Evolutionary conservation across 2,329 filamentous ascomycete genomes (phyloP).

Genomic region (Beauveria brongniartii): DNA sequence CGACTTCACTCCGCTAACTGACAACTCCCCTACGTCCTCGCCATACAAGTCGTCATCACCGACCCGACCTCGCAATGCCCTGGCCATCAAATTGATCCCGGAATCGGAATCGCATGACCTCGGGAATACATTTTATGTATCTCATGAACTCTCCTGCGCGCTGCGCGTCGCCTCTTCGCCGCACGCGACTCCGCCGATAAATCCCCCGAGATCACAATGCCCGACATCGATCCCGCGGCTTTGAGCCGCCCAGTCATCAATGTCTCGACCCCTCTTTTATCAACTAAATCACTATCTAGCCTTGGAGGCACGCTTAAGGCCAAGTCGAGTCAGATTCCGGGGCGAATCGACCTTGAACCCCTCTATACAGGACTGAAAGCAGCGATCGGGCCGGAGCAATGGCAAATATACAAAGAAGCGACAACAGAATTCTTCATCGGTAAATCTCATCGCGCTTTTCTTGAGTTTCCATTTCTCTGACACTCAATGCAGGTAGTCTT

Average conservation of each 20-base stretch:
- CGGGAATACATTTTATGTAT: conserved; percentile 30
- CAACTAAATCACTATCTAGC: conserved; percentile 49
- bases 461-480: conserved; percentile 1
- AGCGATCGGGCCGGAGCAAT: conserved; percentile 52
- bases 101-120: conserved; percentile 34
- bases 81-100: conserved; percentile 35
- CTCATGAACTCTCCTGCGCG: conserved; percentile 35
- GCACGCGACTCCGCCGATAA: conserved; percentile 37
- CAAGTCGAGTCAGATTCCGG: conserved; percentile 54
- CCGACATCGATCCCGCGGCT: conserved; percentile 63
- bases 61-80: conserved; percentile 31
- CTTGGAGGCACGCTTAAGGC: conserved; percentile 42
- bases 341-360: conserved; percentile 60
- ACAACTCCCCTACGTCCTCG: conserved; percentile 18
- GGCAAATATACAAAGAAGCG: conserved; percentile 56
- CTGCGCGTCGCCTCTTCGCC: conserved; percentile 36
- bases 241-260: conserved; percentile 53
- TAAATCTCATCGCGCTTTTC: conserved; percentile 21
- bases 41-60: conserved; percentile 30
- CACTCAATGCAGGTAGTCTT: conserved; percentile 42
- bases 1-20: conserved; percentile 26
- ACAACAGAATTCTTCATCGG: conserved; percentile 56
- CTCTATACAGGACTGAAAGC: conserved; percentile 55
- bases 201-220: conserved; percentile 38
- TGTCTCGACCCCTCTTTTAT: conserved; percentile 51